Evolutionary conservation across 805 yeast species (phyloP).

Genomic region (Clavispora phyllophila): DNA sequence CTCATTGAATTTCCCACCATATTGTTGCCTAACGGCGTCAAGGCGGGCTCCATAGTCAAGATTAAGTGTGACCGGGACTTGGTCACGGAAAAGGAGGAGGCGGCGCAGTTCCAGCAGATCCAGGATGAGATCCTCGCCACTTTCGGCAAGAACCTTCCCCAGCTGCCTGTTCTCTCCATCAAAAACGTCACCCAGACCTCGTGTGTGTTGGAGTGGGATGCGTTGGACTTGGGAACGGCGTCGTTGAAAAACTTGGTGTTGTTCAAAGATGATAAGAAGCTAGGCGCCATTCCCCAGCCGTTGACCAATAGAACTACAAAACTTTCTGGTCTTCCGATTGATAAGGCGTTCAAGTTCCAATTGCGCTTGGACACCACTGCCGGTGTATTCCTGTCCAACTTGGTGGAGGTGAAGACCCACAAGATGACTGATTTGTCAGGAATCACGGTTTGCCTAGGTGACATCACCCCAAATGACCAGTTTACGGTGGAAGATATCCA

Average conservation of each 20-base stretch:
- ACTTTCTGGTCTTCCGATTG: conserved; percentile 86
- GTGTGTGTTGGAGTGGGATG: conserved; percentile 93
- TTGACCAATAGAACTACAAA: conserved; percentile 73
- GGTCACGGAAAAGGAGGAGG: conserved; percentile 59
- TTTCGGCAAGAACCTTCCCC: conserved; percentile 72
- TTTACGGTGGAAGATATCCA: conserved; percentile 50
- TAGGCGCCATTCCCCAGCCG: conserved; percentile 84
- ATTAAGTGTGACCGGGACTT: conserved; percentile 77
- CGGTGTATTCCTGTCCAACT: conserved; percentile 72
- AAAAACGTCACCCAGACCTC: conserved; percentile 89
- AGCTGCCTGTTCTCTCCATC: conserved; percentile 60
- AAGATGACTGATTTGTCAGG: conserved; percentile 95
- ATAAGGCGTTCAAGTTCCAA: conserved; percentile 73
- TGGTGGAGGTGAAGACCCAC: conserved; percentile 72
- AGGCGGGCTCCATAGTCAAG: conserved; percentile 87
- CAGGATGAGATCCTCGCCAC: conserved; percentile 70
- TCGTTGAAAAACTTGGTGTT: conserved; percentile 69
- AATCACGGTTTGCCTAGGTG: conserved; percentile 86
- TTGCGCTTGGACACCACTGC: conserved; percentile 83
- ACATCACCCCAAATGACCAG: conserved; percentile 53
- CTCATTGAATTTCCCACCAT: conserved; percentile 96
- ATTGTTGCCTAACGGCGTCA: conserved; percentile 80
- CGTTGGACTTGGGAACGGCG: conserved; percentile 77
- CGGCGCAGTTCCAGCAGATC: conserved; percentile 50
- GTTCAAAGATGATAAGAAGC: conserved; percentile 66